Conservation (phyloP, 768 basidiomycete genomes). For the Coprinellus aureogranulatus region DNA sequence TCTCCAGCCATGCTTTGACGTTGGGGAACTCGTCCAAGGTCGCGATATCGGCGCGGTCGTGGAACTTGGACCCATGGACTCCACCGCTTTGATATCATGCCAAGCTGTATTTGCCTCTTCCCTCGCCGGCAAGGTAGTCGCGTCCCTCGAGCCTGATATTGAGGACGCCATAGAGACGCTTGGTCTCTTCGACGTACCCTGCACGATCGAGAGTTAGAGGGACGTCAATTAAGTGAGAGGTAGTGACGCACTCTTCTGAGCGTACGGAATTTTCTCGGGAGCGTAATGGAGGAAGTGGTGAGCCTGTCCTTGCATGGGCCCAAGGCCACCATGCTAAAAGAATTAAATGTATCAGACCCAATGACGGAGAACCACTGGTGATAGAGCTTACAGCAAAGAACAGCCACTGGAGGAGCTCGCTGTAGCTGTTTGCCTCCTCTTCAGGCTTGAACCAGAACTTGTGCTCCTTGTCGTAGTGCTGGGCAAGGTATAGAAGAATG, state of each 20-base stretch:
- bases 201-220: neutral
- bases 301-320: constrained; percentile 87
- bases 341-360: neutral
- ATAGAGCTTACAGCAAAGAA: constrained; percentile 64
- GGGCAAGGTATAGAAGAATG: constrained; percentile 78
- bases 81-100: constrained; percentile 72
- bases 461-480: constrained; percentile 77
- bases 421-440: constrained; percentile 56
- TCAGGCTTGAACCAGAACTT: constrained; percentile 63
- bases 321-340: constrained; percentile 70
- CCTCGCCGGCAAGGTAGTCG: constrained; percentile 79
- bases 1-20: constrained; percentile 43
- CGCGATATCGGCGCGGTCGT: constrained; percentile 48
- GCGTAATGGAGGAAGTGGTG: constrained; percentile 69
- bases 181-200: constrained; percentile 81
- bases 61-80: constrained; percentile 61
- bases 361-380: neutral
- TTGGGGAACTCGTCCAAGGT: constrained; percentile 62
- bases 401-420: constrained; percentile 81
- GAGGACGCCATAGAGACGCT: constrained; percentile 79
- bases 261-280: constrained; percentile 67
- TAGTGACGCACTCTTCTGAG: constrained; percentile 52
- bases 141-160: constrained; percentile 71
- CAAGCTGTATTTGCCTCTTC: constrained; percentile 61
- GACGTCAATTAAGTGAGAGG: constrained; percentile 11